A percentile compares a stretch with the other conserved stretches of the same genome.
Evolutionary conservation across 345 rosid genomes (phyloP).

Genomic region (Angophora floribunda): DNA sequence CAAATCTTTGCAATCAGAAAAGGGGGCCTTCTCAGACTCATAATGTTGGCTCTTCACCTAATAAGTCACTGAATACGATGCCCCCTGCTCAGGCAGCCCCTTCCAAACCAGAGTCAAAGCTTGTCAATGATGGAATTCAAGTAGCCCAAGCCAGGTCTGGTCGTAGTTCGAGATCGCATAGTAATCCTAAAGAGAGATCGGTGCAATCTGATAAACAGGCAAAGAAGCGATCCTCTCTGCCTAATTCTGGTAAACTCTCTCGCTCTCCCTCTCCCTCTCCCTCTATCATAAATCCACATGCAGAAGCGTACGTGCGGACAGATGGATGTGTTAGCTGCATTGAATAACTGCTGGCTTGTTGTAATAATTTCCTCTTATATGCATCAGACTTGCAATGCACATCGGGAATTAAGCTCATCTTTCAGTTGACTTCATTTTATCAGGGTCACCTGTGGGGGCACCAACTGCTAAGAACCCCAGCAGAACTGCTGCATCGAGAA

Average conservation of each 20-base stretch:
- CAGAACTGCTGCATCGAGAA: neutral
- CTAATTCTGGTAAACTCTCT: conserved; percentile 50
- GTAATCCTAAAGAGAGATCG: conserved; percentile 82
- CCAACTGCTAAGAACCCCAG: neutral
- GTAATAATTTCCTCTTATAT: neutral
- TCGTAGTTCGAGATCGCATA: conserved; percentile 48
- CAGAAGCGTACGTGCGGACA: neutral
- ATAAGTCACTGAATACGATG: conserved; percentile 25
- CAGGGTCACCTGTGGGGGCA: neutral
- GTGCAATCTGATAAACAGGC: conserved; percentile 30
- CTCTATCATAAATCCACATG: neutral
- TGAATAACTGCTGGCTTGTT: neutral
- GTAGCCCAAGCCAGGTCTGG: conserved; percentile 37
- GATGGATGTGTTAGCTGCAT: neutral
- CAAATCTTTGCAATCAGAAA: conserved; percentile 41
- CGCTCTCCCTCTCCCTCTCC: neutral
- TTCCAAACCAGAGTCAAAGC: conserved; percentile 36
- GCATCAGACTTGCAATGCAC: neutral
- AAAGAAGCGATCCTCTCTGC: conserved; percentile 67
- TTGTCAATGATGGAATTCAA: conserved; percentile 31
- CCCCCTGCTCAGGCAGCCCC: conserved; percentile 22
- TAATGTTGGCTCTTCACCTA: conserved; percentile 49
- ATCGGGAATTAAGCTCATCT: neutral
- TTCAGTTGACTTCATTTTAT: neutral
- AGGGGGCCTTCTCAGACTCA: conserved; percentile 52